A percentile compares a stretch with the other conserved stretches of the same genome.
Evolutionary conservation across 768 basidiomycete genomes (phyloP).

Genomic region (Termitomyces sp.): DNA sequence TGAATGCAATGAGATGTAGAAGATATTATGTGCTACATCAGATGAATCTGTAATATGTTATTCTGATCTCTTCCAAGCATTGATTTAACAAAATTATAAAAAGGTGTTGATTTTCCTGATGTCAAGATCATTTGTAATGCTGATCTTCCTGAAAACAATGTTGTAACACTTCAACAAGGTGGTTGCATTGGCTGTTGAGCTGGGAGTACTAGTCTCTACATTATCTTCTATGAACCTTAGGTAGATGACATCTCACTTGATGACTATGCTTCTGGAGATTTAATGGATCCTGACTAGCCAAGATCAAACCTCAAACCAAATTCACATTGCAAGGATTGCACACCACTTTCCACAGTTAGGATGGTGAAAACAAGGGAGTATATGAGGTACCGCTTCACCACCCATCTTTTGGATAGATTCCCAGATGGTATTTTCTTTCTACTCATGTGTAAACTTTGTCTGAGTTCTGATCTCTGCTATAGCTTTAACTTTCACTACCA

Average conservation of each 20-base stretch:
- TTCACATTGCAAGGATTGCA: background rate
- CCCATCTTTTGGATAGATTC: background rate
- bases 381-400: background rate
- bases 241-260: background rate
- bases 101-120: constrained; percentile 21
- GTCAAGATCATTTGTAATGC: constrained; percentile 18
- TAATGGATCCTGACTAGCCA: background rate
- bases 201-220: constrained; percentile 8
- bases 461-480: background rate
- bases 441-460: background rate
- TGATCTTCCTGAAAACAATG: constrained; percentile 13
- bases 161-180: constrained; percentile 16
- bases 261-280: background rate
- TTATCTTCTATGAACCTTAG: constrained; percentile 13
- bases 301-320: background rate
- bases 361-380: constrained; percentile 4
- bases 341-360: constrained; percentile 3
- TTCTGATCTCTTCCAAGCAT: background rate
- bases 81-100: background rate
- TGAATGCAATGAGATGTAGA: background rate
- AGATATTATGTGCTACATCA: constrained; percentile 18
- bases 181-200: constrained; percentile 10
- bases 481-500: background rate
- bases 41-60: background rate
- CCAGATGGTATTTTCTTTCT: background rate